phyloP scores from a whole-genome alignment of 306 rosid genomes.

The Rubus parviflorus region DNA sequence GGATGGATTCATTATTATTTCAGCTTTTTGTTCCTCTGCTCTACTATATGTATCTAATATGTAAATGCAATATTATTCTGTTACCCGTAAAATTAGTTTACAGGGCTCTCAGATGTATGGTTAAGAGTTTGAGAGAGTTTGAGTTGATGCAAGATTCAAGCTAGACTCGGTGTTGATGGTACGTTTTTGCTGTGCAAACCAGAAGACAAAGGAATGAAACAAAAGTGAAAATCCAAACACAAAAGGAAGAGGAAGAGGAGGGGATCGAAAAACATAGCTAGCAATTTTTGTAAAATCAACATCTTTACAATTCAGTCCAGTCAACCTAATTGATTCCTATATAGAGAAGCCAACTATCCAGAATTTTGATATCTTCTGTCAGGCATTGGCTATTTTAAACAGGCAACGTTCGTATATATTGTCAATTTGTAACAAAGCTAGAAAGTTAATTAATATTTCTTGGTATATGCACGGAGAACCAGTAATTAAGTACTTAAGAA shows the following conservation, averaged over 20 bases:
- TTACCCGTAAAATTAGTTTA: background rate
- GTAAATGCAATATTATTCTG: background rate
- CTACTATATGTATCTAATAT: no score
- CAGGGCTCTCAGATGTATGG: no score
- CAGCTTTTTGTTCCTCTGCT: background rate
- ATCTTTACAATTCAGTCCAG: background rate
- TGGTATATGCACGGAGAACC: background rate
- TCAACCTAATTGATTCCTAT: background rate
- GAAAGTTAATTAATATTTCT: background rate
- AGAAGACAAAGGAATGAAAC: slow-evolving; percentile 12
- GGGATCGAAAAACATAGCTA: slow-evolving; percentile 6
- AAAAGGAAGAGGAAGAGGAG: background rate
- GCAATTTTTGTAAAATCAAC: background rate
- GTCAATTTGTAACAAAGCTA: background rate
- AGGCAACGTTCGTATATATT: background rate
- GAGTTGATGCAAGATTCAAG: no score
- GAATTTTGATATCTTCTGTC: background rate
- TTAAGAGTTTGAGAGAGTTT: no score
- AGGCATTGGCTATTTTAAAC: background rate
- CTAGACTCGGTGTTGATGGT: no score
- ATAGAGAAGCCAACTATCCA: background rate
- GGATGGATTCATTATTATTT: background rate
- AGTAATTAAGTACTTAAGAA: background rate
- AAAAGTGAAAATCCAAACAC: slow-evolving; percentile 11
- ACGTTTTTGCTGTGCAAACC: background rate